phyloP scores from a whole-genome alignment of 2,329 filamentous ascomycete species.

The Colletotrichum sp. region DNA sequence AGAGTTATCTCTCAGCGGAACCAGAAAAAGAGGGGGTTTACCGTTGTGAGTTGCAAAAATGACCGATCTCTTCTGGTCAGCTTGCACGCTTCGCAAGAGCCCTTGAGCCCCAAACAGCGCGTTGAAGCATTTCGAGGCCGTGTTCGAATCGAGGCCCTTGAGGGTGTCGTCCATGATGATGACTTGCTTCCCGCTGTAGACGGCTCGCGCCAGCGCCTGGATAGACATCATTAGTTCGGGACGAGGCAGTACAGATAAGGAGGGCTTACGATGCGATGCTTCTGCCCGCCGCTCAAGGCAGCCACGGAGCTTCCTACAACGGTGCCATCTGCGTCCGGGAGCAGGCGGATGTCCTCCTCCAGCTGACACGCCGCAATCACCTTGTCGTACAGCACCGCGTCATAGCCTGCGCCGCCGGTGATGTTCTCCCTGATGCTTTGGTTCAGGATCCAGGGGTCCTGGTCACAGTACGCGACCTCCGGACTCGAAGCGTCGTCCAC shows the following conservation, averaged over 20 bases:
- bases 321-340: background rate
- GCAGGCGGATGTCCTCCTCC: background rate
- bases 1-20: background rate
- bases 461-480: constrained; percentile 29
- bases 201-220: constrained; percentile 1
- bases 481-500: constrained; percentile 13
- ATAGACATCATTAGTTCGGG: background rate
- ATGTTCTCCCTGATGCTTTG: constrained; percentile 26
- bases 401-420: background rate
- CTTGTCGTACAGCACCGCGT: constrained; percentile 33
- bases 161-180: constrained; percentile 11
- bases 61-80: constrained; percentile 36
- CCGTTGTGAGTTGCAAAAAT: constrained; percentile 44
- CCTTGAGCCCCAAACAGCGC: background rate
- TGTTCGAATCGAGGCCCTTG: constrained; percentile 9
- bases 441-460: constrained; percentile 31
- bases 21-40: background rate
- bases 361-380: constrained; percentile 19
- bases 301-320: background rate
- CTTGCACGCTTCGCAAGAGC: constrained; percentile 26
- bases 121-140: background rate
- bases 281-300: constrained; percentile 10
- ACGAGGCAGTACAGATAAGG: too few relatives aligned
- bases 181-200: constrained; percentile 7
- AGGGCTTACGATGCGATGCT: background rate